phyloP scores from a whole-genome alignment of 352 stramenopile species.

The Globisporangium nagaii region DNA sequence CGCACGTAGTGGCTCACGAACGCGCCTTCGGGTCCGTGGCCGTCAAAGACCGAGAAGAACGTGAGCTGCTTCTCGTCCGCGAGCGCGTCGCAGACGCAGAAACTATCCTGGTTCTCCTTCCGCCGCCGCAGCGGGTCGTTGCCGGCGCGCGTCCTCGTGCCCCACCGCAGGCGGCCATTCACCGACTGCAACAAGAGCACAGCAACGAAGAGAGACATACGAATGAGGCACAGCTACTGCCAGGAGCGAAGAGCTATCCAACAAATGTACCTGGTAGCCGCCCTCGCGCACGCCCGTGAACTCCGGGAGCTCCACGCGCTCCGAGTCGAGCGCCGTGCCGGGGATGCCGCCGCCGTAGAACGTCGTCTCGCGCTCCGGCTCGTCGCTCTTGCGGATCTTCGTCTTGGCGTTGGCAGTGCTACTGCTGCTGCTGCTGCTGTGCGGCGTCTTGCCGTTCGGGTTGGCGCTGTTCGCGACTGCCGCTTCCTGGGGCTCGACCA shows the following conservation, averaged over 20 bases:
- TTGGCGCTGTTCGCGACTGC: conserved; percentile 6
- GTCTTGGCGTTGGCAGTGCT: background rate
- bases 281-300: conserved; percentile 53
- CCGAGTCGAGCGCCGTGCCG: conserved; percentile 53
- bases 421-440: no score
- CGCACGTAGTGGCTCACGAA: conserved; percentile 71
- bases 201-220: no score
- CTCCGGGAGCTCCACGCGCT: conserved; percentile 46
- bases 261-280: conserved; percentile 44
- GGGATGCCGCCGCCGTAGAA: conserved; percentile 65
- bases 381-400: conserved; percentile 8
- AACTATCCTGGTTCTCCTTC: conserved; percentile 81
- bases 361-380: conserved; percentile 10
- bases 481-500: conserved; percentile 13
- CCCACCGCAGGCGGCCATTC: conserved; percentile 47
- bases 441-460: no score
- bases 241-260: background rate
- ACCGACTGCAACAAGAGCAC: conserved; percentile 20
- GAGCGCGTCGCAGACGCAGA: conserved; percentile 55
- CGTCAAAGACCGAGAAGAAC: conserved; percentile 77
- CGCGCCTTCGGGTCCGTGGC: conserved; percentile 67
- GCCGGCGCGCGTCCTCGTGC: conserved; percentile 45
- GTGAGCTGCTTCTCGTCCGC: conserved; percentile 35
- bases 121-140: conserved; percentile 71
- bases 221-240: background rate